Conservation (phyloP, 2,329 filamentous ascomycete species). For the Scedosporium aurantiacum region DNA sequence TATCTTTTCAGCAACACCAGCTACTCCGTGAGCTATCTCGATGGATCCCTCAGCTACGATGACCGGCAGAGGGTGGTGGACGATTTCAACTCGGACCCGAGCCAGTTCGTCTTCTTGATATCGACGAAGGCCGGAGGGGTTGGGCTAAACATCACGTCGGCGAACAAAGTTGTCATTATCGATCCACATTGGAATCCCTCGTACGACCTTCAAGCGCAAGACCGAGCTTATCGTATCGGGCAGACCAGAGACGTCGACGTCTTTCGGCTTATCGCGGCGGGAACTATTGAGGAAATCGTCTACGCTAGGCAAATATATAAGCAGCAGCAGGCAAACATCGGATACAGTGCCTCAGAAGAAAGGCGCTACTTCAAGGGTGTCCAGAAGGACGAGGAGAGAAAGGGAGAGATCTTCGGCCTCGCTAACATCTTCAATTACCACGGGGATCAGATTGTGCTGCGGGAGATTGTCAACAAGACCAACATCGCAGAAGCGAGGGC, state of each 20-base stretch:
- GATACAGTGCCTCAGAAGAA: conserved; percentile 85
- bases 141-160: conserved; percentile 90
- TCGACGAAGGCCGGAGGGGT: conserved; percentile 89
- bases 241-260: conserved; percentile 91
- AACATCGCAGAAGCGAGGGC: conserved; percentile 90
- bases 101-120: conserved; percentile 90
- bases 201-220: conserved; percentile 90
- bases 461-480: conserved; percentile 97
- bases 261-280: conserved; percentile 79
- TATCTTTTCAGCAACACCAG: conserved; percentile 78
- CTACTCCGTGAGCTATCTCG: conserved; percentile 85
- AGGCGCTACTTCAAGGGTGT: conserved; percentile 92
- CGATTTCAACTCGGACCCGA: conserved; percentile 79
- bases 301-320: conserved; percentile 98
- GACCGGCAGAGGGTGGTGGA: conserved; percentile 76
- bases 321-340: conserved; percentile 96
- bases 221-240: conserved; percentile 90
- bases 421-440: conserved; percentile 78
- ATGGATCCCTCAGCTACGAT: conserved; percentile 72
- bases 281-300: conserved; percentile 93
- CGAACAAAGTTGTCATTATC: conserved; percentile 95
- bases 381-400: conserved; percentile 69
- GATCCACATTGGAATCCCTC: conserved; percentile 97
- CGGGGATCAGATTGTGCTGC: conserved; percentile 65
- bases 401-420: conserved; percentile 90